A percentile compares a stretch with the other conserved stretches of the same genome.
These are phyloP conservation scores for Fraxinus paxiana DNA, from an alignment of 305 asterid species.

Conservation along the genomic window DNA sequence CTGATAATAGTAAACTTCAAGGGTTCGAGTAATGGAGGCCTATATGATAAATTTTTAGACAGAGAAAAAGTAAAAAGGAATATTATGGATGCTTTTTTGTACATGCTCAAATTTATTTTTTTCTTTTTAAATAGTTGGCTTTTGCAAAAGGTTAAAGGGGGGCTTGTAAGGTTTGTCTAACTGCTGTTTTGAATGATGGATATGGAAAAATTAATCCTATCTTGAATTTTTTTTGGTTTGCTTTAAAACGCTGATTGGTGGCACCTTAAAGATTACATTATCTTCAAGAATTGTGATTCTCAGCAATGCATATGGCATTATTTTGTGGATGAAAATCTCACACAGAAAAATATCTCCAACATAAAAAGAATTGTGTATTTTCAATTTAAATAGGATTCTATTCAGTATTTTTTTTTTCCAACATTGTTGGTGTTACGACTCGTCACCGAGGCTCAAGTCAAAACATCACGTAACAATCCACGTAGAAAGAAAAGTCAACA, in stretches of 20 bases:
- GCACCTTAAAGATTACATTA: neutral
- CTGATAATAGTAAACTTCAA: neutral
- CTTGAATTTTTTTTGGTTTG: neutral
- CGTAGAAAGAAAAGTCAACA: too few relatives aligned
- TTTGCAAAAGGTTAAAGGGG: neutral
- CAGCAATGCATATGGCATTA: neutral
- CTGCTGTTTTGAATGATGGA: too few relatives aligned
- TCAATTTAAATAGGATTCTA: too few relatives aligned
- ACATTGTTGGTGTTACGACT: too few relatives aligned
- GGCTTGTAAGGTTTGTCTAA: neutral
- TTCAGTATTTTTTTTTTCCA: neutral
- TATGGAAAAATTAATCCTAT: neutral
- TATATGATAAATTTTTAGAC: neutral
- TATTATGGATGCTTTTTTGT: neutral
- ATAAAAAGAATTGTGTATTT: neutral
- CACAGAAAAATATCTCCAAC: neutral
- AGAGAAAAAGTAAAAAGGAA: neutral
- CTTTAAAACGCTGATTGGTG: constrained; percentile 10
- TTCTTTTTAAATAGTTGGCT: neutral
- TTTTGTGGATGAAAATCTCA: neutral
- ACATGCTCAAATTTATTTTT: neutral
- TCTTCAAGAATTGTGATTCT: neutral
- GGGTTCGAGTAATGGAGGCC: neutral
- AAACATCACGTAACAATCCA: too few relatives aligned
- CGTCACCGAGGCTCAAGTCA: too few relatives aligned